Base-by-base conservation (phyloP, 2,329 filamentous ascomycete species). In the Arthrobotrys pseudoclavata region DNA sequence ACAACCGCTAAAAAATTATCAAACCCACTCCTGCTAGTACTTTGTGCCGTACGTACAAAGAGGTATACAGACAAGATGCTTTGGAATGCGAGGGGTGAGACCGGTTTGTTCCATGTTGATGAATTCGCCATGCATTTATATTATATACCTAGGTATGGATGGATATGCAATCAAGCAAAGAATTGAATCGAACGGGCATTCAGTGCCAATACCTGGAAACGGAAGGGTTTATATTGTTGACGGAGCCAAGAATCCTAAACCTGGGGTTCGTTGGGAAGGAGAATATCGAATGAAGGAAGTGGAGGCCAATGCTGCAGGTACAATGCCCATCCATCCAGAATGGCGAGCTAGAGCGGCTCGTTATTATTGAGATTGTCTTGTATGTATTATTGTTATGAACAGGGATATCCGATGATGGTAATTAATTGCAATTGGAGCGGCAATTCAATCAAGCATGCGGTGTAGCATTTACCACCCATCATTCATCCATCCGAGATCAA, bases 261-360 rank as follows among this genome's bases (percentile, higher is more conserved):
- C 15, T 15, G 12, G 50, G 2, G 12, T 29, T 53, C 13, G 50
- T 53, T 53, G 50, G 50, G 50, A 31, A 53, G 50, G 50, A 29
- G 24, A 18, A 7, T 15, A n/a, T 15, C 26, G 24, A 18, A 29
- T 3, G 31, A 34, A 20, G 52, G n/a, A 57, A 24, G 29, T 37
- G 29, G 52, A 57, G 18, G 52, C 52, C 52, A 6, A 13, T 20
- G 37, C 34, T 62, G 57, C 57, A 62, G 57, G 57, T 62, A 62
- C 57, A n/a, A 6, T 24, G 10, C 4, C 3, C 29, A 4, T 50
- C 1, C 22, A 1, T 50, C 9, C 20, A 50, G 22, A 29, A 42
- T n/a, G 40, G 15, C 40, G 40, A 42, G 40, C 40, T 6, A 42
- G 37, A 31, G 31, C 37, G 60, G 42, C 24, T 63, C 37, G 60